Evolutionary conservation across 805 yeast species (phyloP), one percentile per base, ranked within the genome.

Genomic region (Nakazawaea siamensis): DNA sequence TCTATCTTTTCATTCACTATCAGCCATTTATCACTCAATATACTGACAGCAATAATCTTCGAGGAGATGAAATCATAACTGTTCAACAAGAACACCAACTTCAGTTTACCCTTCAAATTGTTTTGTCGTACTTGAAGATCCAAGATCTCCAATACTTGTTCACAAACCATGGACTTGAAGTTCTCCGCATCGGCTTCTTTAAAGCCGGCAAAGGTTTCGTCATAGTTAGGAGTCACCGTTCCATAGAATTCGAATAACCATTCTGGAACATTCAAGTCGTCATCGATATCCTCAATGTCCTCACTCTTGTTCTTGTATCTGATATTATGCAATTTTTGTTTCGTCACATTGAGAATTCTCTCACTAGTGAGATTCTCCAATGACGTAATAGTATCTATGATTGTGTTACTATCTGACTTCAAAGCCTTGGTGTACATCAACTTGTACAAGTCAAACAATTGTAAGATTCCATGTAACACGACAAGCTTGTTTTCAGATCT

Each of bases 231-330:
- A 38, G 79, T 62, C 19, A 81, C 60, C 12, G 74, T 80, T 0
- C 73, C 60, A 31, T 80, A 66, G 44, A 79, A 76, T n/a, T 73
- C 79, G 32, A 70, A 61, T 16, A 83, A 58, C 87, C 94, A 88
- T 40, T 83, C 94, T 0, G 97, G 95, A 4, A 94, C 77, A 41
- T 79, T 72, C 16, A 83, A 59, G 41, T 84, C 84, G 19, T 67
- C 68, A 34, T 61, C 52, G 13, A 67, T 41, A 25, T 54, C 52
- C 37, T 62, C 48, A 13, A 42, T 31, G n/a, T 34, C 25, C 1
- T 49, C 43, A 5, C 44, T 46, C 25, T 56, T 55, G 17, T 43
- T 41, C 27, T 37, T 41, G 19, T 33, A 38, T 11, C 39, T 40
- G 13, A 52, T 42, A n/a, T 32, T 19, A 7, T 45, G 27, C 24